These are phyloP conservation scores for Penicillium griseofulvum DNA, from an alignment of 2,329 filamentous ascomycete species.

Conservation along the genomic window DNA sequence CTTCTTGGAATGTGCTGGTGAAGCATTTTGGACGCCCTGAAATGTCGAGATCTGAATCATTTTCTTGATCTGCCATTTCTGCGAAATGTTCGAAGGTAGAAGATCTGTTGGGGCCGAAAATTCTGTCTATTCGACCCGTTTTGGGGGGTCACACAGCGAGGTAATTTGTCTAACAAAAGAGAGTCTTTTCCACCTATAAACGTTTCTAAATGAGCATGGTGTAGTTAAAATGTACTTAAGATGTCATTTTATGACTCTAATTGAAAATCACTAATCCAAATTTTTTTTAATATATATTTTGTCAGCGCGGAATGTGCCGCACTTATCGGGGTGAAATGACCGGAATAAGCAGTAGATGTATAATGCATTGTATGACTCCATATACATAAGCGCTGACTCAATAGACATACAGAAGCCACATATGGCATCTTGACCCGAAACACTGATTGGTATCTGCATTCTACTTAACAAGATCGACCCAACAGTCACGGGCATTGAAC, in stretches of 20 bases:
- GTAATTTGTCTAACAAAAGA: not conserved
- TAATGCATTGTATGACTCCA: not conserved
- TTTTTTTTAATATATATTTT: not conserved
- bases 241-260: not conserved
- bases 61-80: constrained; percentile 13
- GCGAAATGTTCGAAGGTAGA: not conserved
- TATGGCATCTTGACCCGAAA: not conserved
- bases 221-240: not conserved
- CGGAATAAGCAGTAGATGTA: not conserved
- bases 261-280: not conserved
- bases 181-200: not conserved
- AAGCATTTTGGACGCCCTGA: constrained; percentile 46
- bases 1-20: constrained; percentile 60
- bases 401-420: not conserved
- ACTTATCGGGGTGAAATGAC: no score
- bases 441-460: not conserved
- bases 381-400: not conserved
- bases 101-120: not conserved
- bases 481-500: constrained; percentile 56
- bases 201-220: not conserved
- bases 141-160: not conserved
- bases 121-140: not conserved
- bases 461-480: constrained; percentile 32
- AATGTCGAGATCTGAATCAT: constrained; percentile 2
- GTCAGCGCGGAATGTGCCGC: constrained; percentile 1